phyloP scores from a whole-genome alignment of 331 rosid species.

The Cydonia oblonga region DNA sequence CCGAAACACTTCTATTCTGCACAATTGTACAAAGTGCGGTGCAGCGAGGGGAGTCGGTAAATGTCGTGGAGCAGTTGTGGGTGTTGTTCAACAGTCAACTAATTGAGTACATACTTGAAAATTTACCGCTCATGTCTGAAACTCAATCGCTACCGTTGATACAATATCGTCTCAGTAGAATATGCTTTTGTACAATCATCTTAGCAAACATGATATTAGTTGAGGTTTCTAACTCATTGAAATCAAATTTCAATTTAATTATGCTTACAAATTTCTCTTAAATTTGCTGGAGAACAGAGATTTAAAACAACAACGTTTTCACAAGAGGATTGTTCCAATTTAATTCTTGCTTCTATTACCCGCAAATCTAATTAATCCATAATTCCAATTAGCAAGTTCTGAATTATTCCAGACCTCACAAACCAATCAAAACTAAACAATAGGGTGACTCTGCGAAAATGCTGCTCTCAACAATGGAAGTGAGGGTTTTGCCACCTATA shows the following conservation, averaged over 20 bases:
- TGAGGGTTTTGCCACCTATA: background rate
- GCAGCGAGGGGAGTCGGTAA: background rate
- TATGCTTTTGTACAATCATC: background rate
- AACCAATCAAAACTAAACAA: background rate
- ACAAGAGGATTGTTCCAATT: background rate
- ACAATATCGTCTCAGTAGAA: too few species aligned
- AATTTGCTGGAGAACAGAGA: background rate
- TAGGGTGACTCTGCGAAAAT: background rate
- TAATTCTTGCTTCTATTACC: background rate
- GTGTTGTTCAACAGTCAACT: background rate
- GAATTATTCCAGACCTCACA: background rate
- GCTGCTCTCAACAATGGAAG: background rate
- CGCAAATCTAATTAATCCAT: background rate
- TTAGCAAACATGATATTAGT: background rate
- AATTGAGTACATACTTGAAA: background rate
- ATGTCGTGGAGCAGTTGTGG: background rate
- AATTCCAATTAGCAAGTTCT: background rate
- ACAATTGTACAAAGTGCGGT: background rate
- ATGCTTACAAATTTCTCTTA: background rate
- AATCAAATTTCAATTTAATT: background rate
- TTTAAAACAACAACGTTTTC: background rate
- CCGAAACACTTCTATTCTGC: background rate
- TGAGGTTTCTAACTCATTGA: background rate
- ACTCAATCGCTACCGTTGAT: background rate
- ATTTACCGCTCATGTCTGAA: too few species aligned